Evolutionary conservation across 257 asterid genomes (phyloP).

Genomic region (Petunia axillaris): DNA sequence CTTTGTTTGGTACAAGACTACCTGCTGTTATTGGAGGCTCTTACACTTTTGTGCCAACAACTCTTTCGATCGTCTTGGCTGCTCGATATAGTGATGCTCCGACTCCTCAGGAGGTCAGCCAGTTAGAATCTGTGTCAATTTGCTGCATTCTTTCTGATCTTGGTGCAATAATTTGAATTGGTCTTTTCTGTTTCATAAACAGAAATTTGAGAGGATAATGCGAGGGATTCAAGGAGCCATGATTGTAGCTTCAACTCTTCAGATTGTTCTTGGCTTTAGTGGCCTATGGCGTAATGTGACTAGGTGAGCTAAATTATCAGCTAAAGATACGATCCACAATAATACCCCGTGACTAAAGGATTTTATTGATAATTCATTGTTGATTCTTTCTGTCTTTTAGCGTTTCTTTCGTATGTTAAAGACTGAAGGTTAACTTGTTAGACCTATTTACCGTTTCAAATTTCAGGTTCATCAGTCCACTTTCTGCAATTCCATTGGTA

Average conservation of each 20-base stretch:
- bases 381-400: not conserved
- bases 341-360: not conserved
- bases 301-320: constrained; percentile 44
- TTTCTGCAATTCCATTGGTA: constrained; percentile 76
- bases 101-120: constrained; percentile 67
- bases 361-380: not conserved
- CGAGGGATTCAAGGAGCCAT: constrained; percentile 89
- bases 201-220: constrained; percentile 81
- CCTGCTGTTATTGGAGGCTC: constrained; percentile 93
- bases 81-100: constrained; percentile 59
- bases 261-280: constrained; percentile 86
- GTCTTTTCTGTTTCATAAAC: constrained; percentile 23
- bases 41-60: constrained; percentile 80
- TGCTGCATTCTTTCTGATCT: not conserved
- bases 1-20: constrained; percentile 77
- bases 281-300: constrained; percentile 90
- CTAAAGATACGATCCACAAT: not conserved
- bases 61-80: constrained; percentile 80
- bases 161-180: not conserved
- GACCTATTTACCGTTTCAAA: not conserved
- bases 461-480: constrained; percentile 80
- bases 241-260: constrained; percentile 90
- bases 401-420: not conserved
- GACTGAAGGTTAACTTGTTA: not conserved
- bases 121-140: not conserved